Percentiles rank a stretch among this genome's conserved stretches.
Conservation (phyloP, 345 rosid genomes). For the Aquilaria malaccensis region DNA sequence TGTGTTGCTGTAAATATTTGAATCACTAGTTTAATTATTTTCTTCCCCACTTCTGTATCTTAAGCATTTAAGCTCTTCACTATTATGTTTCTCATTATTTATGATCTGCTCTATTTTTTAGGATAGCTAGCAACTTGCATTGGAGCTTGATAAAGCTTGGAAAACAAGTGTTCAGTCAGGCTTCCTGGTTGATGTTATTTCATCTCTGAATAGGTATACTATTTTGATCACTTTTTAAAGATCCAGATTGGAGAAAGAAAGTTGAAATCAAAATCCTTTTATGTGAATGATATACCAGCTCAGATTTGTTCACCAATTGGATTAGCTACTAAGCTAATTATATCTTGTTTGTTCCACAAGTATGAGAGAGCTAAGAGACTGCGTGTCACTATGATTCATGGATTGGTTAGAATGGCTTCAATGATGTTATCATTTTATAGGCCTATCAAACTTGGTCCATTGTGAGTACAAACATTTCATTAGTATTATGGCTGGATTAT, state of each 20-base stretch:
- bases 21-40: neutral
- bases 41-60: neutral
- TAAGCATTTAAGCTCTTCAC: too few species aligned
- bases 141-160: constrained; percentile 81
- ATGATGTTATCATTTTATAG: constrained; percentile 92
- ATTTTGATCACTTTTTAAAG: too few species aligned
- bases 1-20: neutral
- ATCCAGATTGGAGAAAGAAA: too few species aligned
- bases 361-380: constrained; percentile 70
- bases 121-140: constrained; percentile 83
- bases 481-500: neutral
- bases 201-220: constrained; percentile 20
- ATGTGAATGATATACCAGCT: too few species aligned
- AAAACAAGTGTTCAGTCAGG: constrained; percentile 43
- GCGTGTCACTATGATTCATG: constrained; percentile 77
- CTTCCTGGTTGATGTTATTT: constrained; percentile 48
- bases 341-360: constrained; percentile 21
- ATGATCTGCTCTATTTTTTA: constrained; percentile 22
- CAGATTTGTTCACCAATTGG: too few species aligned
- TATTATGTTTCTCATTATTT: too few species aligned
- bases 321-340: constrained; percentile 17
- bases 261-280: too few species aligned
- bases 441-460: constrained; percentile 94
- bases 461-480: constrained; percentile 37
- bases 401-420: constrained; percentile 93